Percentiles rank a stretch among this genome's conserved stretches.
phyloP scores from a whole-genome alignment of 305 asterid species.

The Fraxinus albicans region DNA sequence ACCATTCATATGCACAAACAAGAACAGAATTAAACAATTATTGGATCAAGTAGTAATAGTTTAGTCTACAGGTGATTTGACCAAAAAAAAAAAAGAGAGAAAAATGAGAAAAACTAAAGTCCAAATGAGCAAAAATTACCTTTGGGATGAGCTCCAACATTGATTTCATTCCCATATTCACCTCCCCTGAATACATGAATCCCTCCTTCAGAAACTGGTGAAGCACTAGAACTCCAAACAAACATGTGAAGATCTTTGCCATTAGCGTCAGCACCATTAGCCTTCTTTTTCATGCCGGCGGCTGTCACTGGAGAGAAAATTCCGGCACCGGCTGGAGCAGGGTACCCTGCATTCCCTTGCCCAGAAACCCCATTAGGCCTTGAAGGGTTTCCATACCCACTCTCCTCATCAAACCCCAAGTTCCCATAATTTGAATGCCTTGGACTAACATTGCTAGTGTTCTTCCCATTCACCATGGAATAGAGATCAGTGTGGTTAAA shows the following conservation, averaged over 20 bases:
- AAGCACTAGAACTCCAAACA: constrained; percentile 75
- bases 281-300: constrained; percentile 44
- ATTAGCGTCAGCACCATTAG: constrained; percentile 34
- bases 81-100: background rate
- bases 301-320: constrained; percentile 74
- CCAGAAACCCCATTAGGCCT: constrained; percentile 47
- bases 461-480: constrained; percentile 62
- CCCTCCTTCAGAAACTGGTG: constrained; percentile 92
- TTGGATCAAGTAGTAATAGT: constrained; percentile 12
- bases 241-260: constrained; percentile 68
- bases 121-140: constrained; percentile 37
- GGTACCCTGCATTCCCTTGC: constrained; percentile 58
- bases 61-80: background rate
- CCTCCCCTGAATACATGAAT: constrained; percentile 87
- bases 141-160: constrained; percentile 79
- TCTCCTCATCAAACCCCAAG: constrained; percentile 51
- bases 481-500: constrained; percentile 57
- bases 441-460: constrained; percentile 37
- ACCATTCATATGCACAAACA: constrained; percentile 25
- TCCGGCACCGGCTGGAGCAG: constrained; percentile 75
- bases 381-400: constrained; percentile 38
- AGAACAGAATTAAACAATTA: constrained; percentile 11
- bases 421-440: constrained; percentile 54
- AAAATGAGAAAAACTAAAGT: background rate
- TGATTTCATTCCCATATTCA: constrained; percentile 57